Base-by-base conservation (phyloP, 2,329 filamentous ascomycete genomes). In the Harringtonia lauricola region DNA sequence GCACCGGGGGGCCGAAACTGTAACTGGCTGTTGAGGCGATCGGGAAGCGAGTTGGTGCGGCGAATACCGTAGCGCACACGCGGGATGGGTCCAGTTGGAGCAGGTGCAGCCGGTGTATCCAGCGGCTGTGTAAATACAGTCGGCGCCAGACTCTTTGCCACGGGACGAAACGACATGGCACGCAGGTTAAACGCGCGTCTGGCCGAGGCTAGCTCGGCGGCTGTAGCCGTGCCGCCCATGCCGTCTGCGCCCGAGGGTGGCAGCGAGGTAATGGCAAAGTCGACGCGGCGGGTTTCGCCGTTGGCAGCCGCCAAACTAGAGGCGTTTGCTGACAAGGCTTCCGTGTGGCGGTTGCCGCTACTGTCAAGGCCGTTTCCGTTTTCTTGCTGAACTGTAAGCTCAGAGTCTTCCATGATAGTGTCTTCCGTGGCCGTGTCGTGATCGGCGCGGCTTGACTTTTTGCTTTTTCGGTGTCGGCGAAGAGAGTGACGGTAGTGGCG, bases 41-140 rank as follows among this genome's bases (percentile, higher is more conserved):
- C 81, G 0, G 84, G 84, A 3, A 88, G 70, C 1, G 84, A 88
- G 57, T 76, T 86, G 18, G 83, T 85, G 43, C 84, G 74, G 44
- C 82, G 79, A 42, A 86, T 77, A n/a, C 76, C 75, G 51, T 76
- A 75, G 35, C 73, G 68, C 46, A 80, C 71, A 26, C 72, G 69
- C 7, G 76, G 74, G 36, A 77, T 66, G 12, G 69, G 65, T 3
- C 73, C 68, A 9, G 61, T 49, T 4, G 65, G 54, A 5, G 56
- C 46, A 13, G 59, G 51, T 2, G 52, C 22, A 1, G 45, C 50
- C 4, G 52, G 46, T 2, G 49, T 17, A 17, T 64, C 61, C 2
- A 61, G 56, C 7, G 66, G 63, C 46, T 73, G 69, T 0, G 66
- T 67, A 52, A 89, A 88, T 45, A 88, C 82, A 12, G 79, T 78